Conservation (phyloP, 345 rosid species). For the Pugionium cornutum region DNA sequence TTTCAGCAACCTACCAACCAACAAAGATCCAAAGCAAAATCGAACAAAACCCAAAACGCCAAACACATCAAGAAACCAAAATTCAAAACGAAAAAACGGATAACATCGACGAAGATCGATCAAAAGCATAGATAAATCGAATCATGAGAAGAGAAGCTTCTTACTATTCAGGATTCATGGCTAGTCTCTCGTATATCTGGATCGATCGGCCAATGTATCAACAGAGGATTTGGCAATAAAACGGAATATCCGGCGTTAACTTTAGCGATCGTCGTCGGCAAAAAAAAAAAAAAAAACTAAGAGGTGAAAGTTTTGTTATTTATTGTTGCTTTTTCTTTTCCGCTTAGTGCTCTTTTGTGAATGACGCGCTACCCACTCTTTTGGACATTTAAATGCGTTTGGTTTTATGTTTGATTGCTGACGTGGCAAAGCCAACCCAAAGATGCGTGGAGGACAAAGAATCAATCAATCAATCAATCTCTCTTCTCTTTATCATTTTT, state of each 20-base stretch:
- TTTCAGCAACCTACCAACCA: not conserved
- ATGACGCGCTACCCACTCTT: slow-evolving; percentile 37
- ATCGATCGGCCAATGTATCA: slow-evolving; percentile 26
- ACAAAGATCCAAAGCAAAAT: slow-evolving; percentile 20
- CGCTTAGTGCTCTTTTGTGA: slow-evolving; percentile 12
- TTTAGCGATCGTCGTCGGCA: slow-evolving; percentile 33
- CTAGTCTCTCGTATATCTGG: not conserved
- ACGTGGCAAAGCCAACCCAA: slow-evolving; percentile 29
- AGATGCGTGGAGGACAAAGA: slow-evolving; percentile 22
- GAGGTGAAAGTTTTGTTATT: slow-evolving; percentile 20
- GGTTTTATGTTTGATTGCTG: slow-evolving; percentile 22
- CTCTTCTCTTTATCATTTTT: not conserved
- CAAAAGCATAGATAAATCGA: not conserved
- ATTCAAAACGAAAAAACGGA: not conserved
- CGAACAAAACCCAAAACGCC: slow-evolving; percentile 17
- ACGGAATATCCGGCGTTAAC: slow-evolving; percentile 20
- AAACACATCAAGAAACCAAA: not conserved
- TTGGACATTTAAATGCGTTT: slow-evolving; percentile 19
- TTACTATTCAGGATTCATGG: slow-evolving; percentile 46
- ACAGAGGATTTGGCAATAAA: slow-evolving; percentile 1
- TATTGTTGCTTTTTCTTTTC: not conserved
- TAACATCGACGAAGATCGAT: slow-evolving; percentile 7
- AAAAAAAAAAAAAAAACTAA: slow-evolving; percentile 9
- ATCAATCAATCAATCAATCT: slow-evolving; percentile 7
- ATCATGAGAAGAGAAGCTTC: slow-evolving; percentile 15